A percentile compares a stretch with the other conserved stretches of the same genome.
Evolutionary conservation across 805 yeast species (phyloP).

Genomic region (Myxozyma udenii): DNA sequence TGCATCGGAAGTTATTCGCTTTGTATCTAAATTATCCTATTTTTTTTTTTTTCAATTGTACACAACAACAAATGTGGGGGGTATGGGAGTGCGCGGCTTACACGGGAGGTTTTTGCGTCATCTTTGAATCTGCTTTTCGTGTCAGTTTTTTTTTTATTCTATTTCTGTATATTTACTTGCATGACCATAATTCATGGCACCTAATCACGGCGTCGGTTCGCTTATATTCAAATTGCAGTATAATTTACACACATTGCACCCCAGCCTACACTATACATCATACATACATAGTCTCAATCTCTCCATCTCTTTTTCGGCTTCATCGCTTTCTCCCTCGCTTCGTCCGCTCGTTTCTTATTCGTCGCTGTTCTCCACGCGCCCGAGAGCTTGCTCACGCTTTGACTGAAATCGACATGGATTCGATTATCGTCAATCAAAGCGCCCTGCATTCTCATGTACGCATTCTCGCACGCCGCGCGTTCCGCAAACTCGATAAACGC

Average conservation of each 20-base stretch:
- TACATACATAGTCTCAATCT: conserved; percentile 6
- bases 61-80: too few relatives aligned
- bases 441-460: conserved; percentile 59
- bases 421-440: conserved; percentile 62
- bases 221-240: too few relatives aligned
- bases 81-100: too few relatives aligned
- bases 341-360: conserved; percentile 15
- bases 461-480: conserved; percentile 54
- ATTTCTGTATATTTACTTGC: too few relatives aligned
- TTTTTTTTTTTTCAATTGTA: not conserved
- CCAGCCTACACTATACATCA: too few relatives aligned
- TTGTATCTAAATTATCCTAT: too few relatives aligned
- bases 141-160: too few relatives aligned
- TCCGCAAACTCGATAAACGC: conserved; percentile 60
- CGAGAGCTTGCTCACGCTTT: conserved; percentile 45
- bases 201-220: too few relatives aligned
- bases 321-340: conserved; percentile 5
- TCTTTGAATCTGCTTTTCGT: too few relatives aligned
- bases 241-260: too few relatives aligned
- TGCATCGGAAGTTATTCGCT: not conserved
- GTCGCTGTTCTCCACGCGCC: conserved; percentile 17
- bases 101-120: too few relatives aligned
- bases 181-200: too few relatives aligned
- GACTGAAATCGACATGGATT: conserved; percentile 67
- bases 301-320: conserved; percentile 12